Percentiles rank a stretch among this genome's conserved stretches.
Conservation (phyloP, 2,329 filamentous ascomycete genomes). For the Botrytis porri region DNA sequence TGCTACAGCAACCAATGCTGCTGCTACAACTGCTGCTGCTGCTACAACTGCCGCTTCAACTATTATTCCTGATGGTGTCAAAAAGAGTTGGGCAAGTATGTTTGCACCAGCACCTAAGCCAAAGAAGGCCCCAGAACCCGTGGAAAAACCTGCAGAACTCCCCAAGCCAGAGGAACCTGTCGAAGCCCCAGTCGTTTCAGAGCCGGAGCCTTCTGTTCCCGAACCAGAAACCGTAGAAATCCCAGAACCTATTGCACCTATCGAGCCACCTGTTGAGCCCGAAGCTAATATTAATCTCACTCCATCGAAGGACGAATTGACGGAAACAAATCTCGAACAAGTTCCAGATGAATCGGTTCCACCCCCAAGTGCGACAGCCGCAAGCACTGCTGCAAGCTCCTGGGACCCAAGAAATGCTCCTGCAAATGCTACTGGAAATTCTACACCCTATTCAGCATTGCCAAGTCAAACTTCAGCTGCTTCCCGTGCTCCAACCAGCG, state of each 20-base stretch:
- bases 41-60: constrained; percentile 40
- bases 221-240: constrained; percentile 37
- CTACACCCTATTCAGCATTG: constrained; percentile 63
- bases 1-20: constrained; percentile 37
- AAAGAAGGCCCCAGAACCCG: constrained; percentile 49
- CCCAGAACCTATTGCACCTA: constrained; percentile 37
- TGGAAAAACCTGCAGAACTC: constrained; percentile 34
- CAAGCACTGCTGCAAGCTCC: constrained; percentile 85
- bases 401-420: constrained; percentile 67
- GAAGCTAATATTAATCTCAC: constrained; percentile 52
- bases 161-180: constrained; percentile 30
- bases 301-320: constrained; percentile 78
- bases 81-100: constrained; percentile 75
- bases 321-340: constrained; percentile 88
- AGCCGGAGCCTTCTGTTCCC: constrained; percentile 43
- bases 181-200: constrained; percentile 34
- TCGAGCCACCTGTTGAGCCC: constrained; percentile 30
- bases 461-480: constrained; percentile 56
- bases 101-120: constrained; percentile 57
- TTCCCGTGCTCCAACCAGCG: constrained; percentile 58
- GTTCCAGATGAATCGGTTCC: constrained; percentile 78
- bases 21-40: constrained; percentile 40
- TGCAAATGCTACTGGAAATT: constrained; percentile 54
- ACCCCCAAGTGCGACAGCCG: constrained; percentile 75
- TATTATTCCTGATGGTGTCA: constrained; percentile 41